Evolutionary conservation across 176 grass and related monocot species (phyloP).

Genomic region (Metroxylon sagu): DNA sequence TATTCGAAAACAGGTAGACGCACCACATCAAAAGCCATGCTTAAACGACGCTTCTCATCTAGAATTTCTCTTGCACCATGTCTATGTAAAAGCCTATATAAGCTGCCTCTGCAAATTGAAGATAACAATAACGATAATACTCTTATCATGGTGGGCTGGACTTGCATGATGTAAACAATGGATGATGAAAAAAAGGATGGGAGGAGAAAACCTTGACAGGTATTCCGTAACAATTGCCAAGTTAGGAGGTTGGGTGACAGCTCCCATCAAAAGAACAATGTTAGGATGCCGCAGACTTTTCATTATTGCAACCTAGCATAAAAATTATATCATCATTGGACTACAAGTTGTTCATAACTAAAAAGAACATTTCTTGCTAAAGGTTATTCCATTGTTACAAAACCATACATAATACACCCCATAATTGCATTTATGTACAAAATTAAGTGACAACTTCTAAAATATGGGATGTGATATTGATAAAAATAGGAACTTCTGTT

Average conservation of each 20-base stretch:
- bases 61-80: constrained; percentile 44
- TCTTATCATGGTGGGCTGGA: no score
- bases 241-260: constrained; percentile 72
- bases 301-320: constrained; percentile 77
- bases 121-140: background rate
- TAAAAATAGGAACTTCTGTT: no score
- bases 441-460: no score
- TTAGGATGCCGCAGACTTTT: constrained; percentile 88
- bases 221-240: constrained; percentile 87
- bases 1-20: background rate
- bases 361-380: no score
- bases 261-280: constrained; percentile 92
- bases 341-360: no score
- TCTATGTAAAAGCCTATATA: constrained; percentile 67
- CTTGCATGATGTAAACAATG: no score
- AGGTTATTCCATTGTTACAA: no score
- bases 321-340: no score
- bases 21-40: constrained; percentile 95
- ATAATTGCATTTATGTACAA: no score
- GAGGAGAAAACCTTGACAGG: constrained; percentile 45
- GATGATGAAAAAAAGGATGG: no score
- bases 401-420: no score
- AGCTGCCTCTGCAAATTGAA: constrained; percentile 55
- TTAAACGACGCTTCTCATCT: constrained; percentile 56
- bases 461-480: no score